A percentile compares a stretch with the other conserved stretches of the same genome.
These are phyloP conservation scores for Xylaria grammica DNA, from an alignment of 495 filamentous ascomycete genomes.

Conservation along the genomic window DNA sequence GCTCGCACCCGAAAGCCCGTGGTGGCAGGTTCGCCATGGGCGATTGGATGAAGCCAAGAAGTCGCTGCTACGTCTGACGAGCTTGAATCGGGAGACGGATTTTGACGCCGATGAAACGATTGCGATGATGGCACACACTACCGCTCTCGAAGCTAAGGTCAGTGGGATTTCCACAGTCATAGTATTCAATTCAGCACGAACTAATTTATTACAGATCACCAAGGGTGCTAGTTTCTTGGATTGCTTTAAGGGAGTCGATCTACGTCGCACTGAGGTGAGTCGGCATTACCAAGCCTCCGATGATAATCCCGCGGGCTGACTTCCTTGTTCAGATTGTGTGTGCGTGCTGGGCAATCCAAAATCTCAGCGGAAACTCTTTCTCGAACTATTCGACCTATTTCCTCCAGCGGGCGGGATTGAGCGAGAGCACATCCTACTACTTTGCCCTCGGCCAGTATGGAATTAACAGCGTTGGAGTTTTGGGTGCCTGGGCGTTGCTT, in stretches of 20 bases:
- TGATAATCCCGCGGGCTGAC: slow-evolving; percentile 18
- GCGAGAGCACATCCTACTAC: slow-evolving; percentile 61
- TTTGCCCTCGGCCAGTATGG: slow-evolving; percentile 77
- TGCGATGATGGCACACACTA: slow-evolving; percentile 85
- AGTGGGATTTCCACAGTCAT: neutral
- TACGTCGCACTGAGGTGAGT: slow-evolving; percentile 69
- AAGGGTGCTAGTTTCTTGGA: slow-evolving; percentile 72
- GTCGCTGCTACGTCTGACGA: slow-evolving; percentile 70
- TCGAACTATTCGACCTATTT: slow-evolving; percentile 83
- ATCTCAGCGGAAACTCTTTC: slow-evolving; percentile 78
- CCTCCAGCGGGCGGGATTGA: slow-evolving; percentile 72
- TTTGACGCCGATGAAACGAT: slow-evolving; percentile 79
- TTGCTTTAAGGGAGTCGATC: slow-evolving; percentile 76
- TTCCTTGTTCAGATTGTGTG: slow-evolving; percentile 60
- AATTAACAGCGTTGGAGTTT: slow-evolving; percentile 75
- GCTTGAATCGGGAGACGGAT: slow-evolving; percentile 57
- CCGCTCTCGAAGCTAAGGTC: slow-evolving; percentile 69
- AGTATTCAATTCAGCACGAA: neutral
- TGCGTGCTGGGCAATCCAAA: slow-evolving; percentile 86
- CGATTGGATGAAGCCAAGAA: slow-evolving; percentile 70
- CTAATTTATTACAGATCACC: slow-evolving; percentile 50
- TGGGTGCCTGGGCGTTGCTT: slow-evolving; percentile 78
- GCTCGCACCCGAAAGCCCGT: slow-evolving; percentile 78
- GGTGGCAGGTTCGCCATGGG: slow-evolving; percentile 81
- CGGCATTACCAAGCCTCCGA: neutral